Percentiles rank a stretch among this genome's conserved stretches.
phyloP scores from a whole-genome alignment of 805 yeast species.

The Starmera dryadoides region DNA sequence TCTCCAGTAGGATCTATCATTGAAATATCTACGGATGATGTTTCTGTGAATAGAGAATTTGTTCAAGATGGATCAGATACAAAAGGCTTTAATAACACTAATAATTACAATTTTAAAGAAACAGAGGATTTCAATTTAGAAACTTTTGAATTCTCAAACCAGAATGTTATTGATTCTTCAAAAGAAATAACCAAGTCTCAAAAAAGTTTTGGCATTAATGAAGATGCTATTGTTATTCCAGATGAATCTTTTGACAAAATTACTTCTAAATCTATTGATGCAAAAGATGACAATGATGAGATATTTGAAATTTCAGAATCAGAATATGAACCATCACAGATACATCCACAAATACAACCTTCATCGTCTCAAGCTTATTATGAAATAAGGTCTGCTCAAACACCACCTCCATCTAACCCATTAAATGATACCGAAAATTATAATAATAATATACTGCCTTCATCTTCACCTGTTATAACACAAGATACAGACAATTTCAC shows the following conservation, averaged over 20 bases:
- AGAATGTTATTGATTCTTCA: too few species aligned
- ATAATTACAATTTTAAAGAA: not conserved
- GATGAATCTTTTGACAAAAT: too few species aligned
- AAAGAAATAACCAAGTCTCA: too few species aligned
- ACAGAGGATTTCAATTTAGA: too few species aligned
- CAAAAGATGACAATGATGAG: not conserved
- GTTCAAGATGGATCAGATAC: not conserved
- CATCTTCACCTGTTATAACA: not conserved
- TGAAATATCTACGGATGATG: not conserved
- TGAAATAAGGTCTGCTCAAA: slow-evolving; percentile 1
- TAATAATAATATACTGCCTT: not conserved
- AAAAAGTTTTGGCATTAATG: too few species aligned
- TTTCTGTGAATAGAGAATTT: not conserved
- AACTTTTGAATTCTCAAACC: too few species aligned
- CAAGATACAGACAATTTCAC: not conserved
- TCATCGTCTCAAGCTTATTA: not conserved
- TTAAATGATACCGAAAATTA: not conserved
- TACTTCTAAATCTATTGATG: too few species aligned
- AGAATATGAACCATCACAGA: not conserved
- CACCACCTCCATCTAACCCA: not conserved
- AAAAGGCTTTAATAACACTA: not conserved
- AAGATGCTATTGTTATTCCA: too few species aligned
- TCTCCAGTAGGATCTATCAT: slow-evolving; percentile 2
- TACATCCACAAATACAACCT: not conserved
- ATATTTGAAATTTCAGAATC: not conserved